phyloP scores from a whole-genome alignment of 768 basidiomycete genomes.

The Mycena chlorophos region DNA sequence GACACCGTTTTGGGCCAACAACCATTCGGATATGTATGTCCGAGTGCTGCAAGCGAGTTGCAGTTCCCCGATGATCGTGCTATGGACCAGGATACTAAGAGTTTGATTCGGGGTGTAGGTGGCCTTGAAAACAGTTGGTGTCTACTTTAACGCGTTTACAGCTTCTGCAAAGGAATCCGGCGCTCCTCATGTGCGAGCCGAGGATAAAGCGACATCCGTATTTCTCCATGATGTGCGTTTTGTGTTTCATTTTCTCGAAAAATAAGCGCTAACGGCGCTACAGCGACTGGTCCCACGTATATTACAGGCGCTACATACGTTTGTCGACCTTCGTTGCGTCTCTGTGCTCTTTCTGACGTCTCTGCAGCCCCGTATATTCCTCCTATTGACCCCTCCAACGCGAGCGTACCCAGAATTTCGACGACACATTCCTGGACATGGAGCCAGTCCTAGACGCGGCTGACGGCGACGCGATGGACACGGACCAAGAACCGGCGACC shows the following conservation, averaged over 20 bases:
- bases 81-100: no score
- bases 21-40: slow-evolving; percentile 94
- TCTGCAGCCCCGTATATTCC: slow-evolving; percentile 91
- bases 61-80: slow-evolving; percentile 88
- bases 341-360: no score
- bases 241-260: slow-evolving; percentile 9
- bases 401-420: slow-evolving; percentile 95
- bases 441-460: slow-evolving; percentile 84
- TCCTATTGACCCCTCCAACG: slow-evolving; percentile 86
- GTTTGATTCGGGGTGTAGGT: no score
- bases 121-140: slow-evolving; percentile 72
- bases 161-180: slow-evolving; percentile 93
- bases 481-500: no score
- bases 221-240: slow-evolving; percentile 86
- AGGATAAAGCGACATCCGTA: no score
- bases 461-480: slow-evolving; percentile 59
- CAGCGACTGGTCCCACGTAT: slow-evolving; percentile 93
- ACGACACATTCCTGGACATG: slow-evolving; percentile 95
- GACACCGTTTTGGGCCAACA: slow-evolving; percentile 92
- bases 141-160: slow-evolving; percentile 32
- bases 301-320: slow-evolving; percentile 93
- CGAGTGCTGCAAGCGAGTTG: slow-evolving; percentile 84
- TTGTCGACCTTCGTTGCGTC: no score
- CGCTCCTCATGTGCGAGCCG: no score
- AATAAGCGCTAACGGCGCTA: slow-evolving; percentile 17